These are phyloP conservation scores for Clohesyomyces aquaticus DNA, from an alignment of 495 filamentous ascomycete genomes.

Conservation along the genomic window DNA sequence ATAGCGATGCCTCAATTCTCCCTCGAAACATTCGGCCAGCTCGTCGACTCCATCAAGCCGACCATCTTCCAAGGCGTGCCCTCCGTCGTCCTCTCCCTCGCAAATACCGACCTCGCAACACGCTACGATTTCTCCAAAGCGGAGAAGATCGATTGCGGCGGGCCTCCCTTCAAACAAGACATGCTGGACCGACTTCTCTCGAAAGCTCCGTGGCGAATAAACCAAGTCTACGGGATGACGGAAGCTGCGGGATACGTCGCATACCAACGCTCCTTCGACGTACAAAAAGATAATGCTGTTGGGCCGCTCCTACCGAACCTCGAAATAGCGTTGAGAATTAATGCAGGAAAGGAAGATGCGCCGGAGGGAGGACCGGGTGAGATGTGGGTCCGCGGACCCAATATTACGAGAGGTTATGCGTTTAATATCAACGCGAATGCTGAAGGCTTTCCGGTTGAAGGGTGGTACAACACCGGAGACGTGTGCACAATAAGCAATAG, in stretches of 20 bases:
- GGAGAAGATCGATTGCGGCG: constrained; percentile 20
- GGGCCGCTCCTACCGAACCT: constrained; percentile 24
- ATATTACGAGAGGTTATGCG: constrained; percentile 28
- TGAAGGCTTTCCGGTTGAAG: constrained; percentile 50
- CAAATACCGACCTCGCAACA: constrained; percentile 21
- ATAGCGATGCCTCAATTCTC: constrained; percentile 30
- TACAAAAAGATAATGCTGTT: constrained; percentile 2
- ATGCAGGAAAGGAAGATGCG: constrained; percentile 25
- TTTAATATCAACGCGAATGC: constrained; percentile 25
- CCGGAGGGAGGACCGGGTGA: constrained; percentile 30
- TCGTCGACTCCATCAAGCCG: constrained; percentile 26
- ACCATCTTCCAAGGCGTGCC: constrained; percentile 27
- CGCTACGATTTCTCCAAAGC: constrained; percentile 31
- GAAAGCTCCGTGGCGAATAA: constrained; percentile 18
- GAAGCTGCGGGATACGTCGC: constrained; percentile 29
- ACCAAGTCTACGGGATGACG: constrained; percentile 33
- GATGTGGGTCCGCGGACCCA: constrained; percentile 33
- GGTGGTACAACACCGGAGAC: constrained; percentile 69
- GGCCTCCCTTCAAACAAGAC: constrained; percentile 24
- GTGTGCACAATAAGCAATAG: constrained; percentile 64
- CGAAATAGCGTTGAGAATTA: constrained; percentile 14
- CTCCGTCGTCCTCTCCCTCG: constrained; percentile 26
- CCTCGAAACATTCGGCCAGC: constrained; percentile 24
- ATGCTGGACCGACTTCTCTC: constrained; percentile 8
- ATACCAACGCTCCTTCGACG: constrained; percentile 15